Evolutionary conservation across 2,329 filamentous ascomycete genomes (phyloP), one percentile per base, ranked within the genome.

Genomic region (Paramyrothecium sp.): DNA sequence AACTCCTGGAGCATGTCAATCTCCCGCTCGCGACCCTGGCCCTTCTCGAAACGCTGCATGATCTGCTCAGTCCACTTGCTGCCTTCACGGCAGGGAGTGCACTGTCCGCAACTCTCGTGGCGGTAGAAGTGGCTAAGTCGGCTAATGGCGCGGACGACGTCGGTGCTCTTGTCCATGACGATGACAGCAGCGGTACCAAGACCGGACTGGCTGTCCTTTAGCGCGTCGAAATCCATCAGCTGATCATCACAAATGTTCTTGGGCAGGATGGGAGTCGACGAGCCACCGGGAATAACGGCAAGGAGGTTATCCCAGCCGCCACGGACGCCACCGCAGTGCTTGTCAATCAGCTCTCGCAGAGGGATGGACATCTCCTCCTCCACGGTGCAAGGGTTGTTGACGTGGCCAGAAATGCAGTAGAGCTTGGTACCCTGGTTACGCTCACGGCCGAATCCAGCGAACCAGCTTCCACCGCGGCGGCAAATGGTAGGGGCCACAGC

Each of bases 361-460:
- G 95, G 90, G 66, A 99, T 99, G 54, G 91, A 96, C 95, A 99
- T 99, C 80, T 99, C 95, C 80, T 99, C 95, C 77, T 99, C 95
- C 60, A 99, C 95, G 1, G 95, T 98, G 75, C 87, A 92, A 55
- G 95, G 95, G 81, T 98, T 96, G 85, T 99, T 99, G 80, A 99
- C 95, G 75, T 98, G 92, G 26, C 95, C 95, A 55, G 94, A 98
- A 73, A 99, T 98, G 76, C 93, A 97, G 82, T 90, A 99, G 47
- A 99, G 89, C 83, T 99, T 99, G 63, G 95, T 99, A 69, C 95
- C 95, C 68, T 92, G 85, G 80, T 99, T 99, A 65, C 95, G 89
- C 81, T 98, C 94, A 66, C 95, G 92, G 54, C 95, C 95, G 71
- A 99, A 98, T 54, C 86, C 80, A 63, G 91, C 91, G 73, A 99